phyloP scores from a whole-genome alignment of 2,329 filamentous ascomycete species.

The Annulohypoxylon truncatum region DNA sequence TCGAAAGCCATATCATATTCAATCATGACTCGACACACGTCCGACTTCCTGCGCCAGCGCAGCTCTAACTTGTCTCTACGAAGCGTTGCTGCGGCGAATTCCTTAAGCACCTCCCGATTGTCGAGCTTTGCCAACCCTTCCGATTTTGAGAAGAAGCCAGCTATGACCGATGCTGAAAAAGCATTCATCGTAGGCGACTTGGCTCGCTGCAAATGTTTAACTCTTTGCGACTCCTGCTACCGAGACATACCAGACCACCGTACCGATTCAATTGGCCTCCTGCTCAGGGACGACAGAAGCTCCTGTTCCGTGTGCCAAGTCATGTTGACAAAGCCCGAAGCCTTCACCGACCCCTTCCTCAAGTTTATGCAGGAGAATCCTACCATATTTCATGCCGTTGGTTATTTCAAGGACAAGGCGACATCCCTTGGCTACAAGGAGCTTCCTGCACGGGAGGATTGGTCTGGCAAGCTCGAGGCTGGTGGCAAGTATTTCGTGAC shows the following conservation, averaged over 20 bases:
- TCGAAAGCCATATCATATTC: neutral
- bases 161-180: slow-evolving; percentile 44
- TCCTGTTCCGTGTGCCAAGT: slow-evolving; percentile 43
- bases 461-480: slow-evolving; percentile 76
- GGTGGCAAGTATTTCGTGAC: slow-evolving; percentile 92
- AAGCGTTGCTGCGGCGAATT: slow-evolving; percentile 52
- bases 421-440: slow-evolving; percentile 77
- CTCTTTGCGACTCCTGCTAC: slow-evolving; percentile 46
- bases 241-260: slow-evolving; percentile 43
- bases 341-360: slow-evolving; percentile 85
- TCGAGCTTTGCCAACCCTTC: slow-evolving; percentile 49
- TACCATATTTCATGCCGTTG: slow-evolving; percentile 91
- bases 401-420: slow-evolving; percentile 80
- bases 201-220: slow-evolving; percentile 21
- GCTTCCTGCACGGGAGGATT: slow-evolving; percentile 83
- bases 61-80: slow-evolving; percentile 60
- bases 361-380: slow-evolving; percentile 90
- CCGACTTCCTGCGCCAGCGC: slow-evolving; percentile 58
- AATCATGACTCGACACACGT: slow-evolving; percentile 59
- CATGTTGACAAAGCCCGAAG: slow-evolving; percentile 60
- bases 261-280: slow-evolving; percentile 46
- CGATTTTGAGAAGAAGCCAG: slow-evolving; percentile 39
- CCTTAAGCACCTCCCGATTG: slow-evolving; percentile 40
- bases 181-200: slow-evolving; percentile 46
- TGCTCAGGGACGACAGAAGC: slow-evolving; percentile 32